Evolutionary conservation across 2,329 filamentous ascomycete species (phyloP).

Genomic region (Colletotrichum plurivorum): DNA sequence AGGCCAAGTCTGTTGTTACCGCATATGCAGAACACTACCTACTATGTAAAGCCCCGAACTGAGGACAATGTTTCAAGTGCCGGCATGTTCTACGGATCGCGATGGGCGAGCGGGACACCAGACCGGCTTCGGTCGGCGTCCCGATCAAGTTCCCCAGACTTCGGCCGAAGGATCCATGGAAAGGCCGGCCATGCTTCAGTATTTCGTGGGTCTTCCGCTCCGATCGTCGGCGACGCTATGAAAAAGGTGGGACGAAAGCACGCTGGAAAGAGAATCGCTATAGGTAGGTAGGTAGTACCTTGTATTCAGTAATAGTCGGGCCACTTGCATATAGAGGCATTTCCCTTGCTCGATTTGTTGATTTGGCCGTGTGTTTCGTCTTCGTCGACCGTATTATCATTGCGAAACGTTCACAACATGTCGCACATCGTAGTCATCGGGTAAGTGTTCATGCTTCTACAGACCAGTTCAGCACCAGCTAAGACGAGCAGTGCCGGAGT

Average conservation of each 20-base stretch:
- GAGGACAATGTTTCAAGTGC: not conserved
- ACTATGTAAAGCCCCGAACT: not conserved
- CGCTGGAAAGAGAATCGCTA: not conserved
- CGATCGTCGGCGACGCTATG: slow-evolving; percentile 24
- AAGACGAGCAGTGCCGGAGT: slow-evolving; percentile 62
- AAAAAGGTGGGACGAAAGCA: not conserved
- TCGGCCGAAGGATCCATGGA: not conserved
- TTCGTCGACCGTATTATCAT: not conserved
- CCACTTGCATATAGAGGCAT: not conserved
- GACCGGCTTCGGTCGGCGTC: slow-evolving; percentile 21
- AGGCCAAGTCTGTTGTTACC: not conserved
- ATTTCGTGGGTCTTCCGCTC: slow-evolving; percentile 1
- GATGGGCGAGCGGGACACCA: not conserved
- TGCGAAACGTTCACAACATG: not conserved
- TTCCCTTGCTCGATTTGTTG: not conserved
- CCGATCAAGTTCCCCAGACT: not conserved
- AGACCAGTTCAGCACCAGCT: not conserved
- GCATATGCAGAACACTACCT: not conserved
- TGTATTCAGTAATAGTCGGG: slow-evolving; percentile 1
- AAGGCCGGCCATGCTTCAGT: slow-evolving; percentile 8
- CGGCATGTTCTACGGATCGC: not conserved
- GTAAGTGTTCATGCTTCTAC: slow-evolving; percentile 10
- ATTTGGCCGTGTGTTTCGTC: not conserved
- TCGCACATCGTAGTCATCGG: slow-evolving; percentile 35
- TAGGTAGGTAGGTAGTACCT: too few relatives aligned